Conservation (phyloP, 495 filamentous ascomycete species). For the Penicillium nucicola region DNA sequence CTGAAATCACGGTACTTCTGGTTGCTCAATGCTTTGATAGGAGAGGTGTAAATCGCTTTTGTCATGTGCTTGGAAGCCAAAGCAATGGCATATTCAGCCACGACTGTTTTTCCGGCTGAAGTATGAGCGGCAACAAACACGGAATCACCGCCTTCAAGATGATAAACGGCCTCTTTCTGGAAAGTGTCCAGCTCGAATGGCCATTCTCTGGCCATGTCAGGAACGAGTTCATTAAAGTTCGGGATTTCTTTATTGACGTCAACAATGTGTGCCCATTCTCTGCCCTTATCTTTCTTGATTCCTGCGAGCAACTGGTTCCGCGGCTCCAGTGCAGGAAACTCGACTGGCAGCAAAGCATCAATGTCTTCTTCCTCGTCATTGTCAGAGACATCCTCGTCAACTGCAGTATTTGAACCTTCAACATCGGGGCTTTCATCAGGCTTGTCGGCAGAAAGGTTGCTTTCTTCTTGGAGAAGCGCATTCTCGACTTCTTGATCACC, state of each 20-base stretch:
- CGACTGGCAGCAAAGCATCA: slow-evolving; percentile 83
- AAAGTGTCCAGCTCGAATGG: slow-evolving; percentile 97
- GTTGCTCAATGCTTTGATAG: slow-evolving; percentile 97
- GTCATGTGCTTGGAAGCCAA: slow-evolving; percentile 97
- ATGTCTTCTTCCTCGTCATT: slow-evolving; percentile 72
- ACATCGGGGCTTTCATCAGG: slow-evolving; percentile 26
- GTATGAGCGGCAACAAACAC: slow-evolving; percentile 99
- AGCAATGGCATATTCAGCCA: slow-evolving; percentile 96
- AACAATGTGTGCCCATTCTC: slow-evolving; percentile 97
- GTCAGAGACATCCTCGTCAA: slow-evolving; percentile 49
- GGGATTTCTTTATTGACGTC: slow-evolving; percentile 86
- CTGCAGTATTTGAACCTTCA: slow-evolving; percentile 41
- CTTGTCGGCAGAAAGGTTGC: slow-evolving; percentile 29
- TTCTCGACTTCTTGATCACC: slow-evolving; percentile 71
- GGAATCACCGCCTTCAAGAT: slow-evolving; percentile 93
- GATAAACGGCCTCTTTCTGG: slow-evolving; percentile 97
- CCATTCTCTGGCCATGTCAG: slow-evolving; percentile 93
- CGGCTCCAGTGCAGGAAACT: slow-evolving; percentile 92
- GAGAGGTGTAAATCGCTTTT: slow-evolving; percentile 97
- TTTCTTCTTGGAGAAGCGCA: slow-evolving; percentile 66
- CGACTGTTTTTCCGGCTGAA: slow-evolving; percentile 96
- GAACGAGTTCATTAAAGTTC: slow-evolving; percentile 90
- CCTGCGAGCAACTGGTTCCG: slow-evolving; percentile 68
- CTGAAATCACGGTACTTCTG: slow-evolving; percentile 98
- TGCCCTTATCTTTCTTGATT: slow-evolving; percentile 68